A percentile compares a stretch with the other conserved stretches of the same genome.
phyloP scores from a whole-genome alignment of 2,329 filamentous ascomycete genomes.

The Arthrobotrys musiformis region DNA sequence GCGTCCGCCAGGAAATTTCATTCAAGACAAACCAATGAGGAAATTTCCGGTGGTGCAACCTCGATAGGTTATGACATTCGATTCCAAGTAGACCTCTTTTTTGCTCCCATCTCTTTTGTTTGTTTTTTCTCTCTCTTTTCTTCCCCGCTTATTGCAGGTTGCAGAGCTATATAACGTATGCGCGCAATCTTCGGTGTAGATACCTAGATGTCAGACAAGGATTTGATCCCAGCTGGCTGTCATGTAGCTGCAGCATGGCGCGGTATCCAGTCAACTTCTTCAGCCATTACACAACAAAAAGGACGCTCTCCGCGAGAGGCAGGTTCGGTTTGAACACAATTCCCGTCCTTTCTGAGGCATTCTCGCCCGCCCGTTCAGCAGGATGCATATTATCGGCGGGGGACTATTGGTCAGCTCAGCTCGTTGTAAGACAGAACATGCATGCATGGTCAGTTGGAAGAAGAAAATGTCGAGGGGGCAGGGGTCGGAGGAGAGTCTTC shows the following conservation, averaged over 20 bases:
- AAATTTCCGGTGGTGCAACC: background rate
- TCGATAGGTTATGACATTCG: background rate
- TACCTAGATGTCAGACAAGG: constrained; percentile 10
- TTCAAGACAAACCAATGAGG: background rate
- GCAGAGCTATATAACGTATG: constrained; percentile 16
- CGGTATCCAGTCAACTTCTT: constrained; percentile 21
- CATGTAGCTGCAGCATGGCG: constrained; percentile 25
- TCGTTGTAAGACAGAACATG: constrained; percentile 45
- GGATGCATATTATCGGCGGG: constrained; percentile 35
- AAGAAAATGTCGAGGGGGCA: background rate
- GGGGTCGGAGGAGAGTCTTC: constrained; percentile 25
- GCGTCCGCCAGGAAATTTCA: background rate
- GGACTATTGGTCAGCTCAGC: constrained; percentile 22
- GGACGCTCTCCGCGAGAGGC: background rate
- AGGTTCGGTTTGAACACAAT: background rate
- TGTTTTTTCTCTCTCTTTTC: background rate
- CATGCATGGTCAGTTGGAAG: constrained; percentile 12
- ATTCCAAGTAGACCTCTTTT: too few species aligned
- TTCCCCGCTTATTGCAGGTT: constrained; percentile 14
- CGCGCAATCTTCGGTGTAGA: constrained; percentile 3
- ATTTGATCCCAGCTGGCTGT: background rate
- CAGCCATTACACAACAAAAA: background rate
- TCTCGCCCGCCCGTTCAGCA: constrained; percentile 25
- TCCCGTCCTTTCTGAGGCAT: constrained; percentile 1
- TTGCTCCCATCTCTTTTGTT: background rate